Evolutionary conservation across 805 yeast genomes (phyloP), one percentile per base, ranked within the genome.

Genomic region (Brettanomyces sp.): DNA sequence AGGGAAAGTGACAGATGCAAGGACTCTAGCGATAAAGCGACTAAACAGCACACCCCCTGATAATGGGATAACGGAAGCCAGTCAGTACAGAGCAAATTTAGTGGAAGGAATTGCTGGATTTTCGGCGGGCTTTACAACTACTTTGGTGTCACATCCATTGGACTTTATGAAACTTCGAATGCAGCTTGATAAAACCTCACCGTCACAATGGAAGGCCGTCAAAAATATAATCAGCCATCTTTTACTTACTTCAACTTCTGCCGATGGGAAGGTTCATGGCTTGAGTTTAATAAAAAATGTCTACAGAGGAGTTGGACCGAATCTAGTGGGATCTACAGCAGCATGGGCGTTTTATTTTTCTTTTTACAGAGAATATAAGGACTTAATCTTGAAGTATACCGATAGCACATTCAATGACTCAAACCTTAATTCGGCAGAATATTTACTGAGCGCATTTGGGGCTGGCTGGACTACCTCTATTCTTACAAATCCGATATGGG

Each of bases 401-500:
- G 43, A 43, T 30, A 43, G 47, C n/a, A 45, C 45, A 42, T 49
- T 47, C 39, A 30, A 56, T n/a, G 72, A 72, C 48, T 54, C 60
- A 4, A 51, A 57, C 7, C 60, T 75, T 40, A 60, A 64, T 22
- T 64, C 79, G 6, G 60, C 64, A 45, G 69, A 73, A 49, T 78
- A 79, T 60, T 55, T 82, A 28, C 45, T 65, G 3, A 65, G 82
- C 42, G 85, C 89, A 2, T 73, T 79, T 42, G 51, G 72, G 2
- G 89, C 97, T 0, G 99, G 99, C 0, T 57, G 80, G 37, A 56
- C 80, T 4, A 87, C 96, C 0, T 76, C 95, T 1, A 46, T 87
- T 0, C 38, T 85, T 13, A 90, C 99, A 1, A 93, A 89, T 58
- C 99, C 99, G 1, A 75, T 91, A 9, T 91, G 99, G 99, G 96